A percentile compares a stretch with the other conserved stretches of the same genome.
Evolutionary conservation across 1,284 basidiomycete genomes (phyloP).

Genomic region (Malassezia nana): DNA sequence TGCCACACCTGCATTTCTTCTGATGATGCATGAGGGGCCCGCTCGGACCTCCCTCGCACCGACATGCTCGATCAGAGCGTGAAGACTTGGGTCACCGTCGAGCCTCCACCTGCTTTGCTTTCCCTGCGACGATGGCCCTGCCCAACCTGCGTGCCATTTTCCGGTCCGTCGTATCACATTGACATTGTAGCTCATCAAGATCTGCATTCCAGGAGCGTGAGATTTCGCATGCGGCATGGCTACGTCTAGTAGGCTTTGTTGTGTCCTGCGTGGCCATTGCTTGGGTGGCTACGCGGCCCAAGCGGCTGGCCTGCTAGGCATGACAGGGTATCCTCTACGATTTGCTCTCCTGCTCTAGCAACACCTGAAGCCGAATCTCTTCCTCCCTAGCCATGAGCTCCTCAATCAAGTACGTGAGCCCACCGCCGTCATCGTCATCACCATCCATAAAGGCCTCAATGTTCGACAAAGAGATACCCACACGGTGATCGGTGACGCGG

Average conservation of each 20-base stretch:
- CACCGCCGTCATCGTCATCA: conserved; percentile 29
- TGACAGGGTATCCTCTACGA: not conserved
- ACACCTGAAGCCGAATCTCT: conserved; percentile 21
- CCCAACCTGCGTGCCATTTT: conserved; percentile 19
- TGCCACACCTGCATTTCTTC: conserved; percentile 44
- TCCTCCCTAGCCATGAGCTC: conserved; percentile 23
- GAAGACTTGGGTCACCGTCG: not conserved
- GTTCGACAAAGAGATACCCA: conserved; percentile 36
- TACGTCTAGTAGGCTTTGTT: conserved; percentile 8
- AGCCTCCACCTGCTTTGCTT: not conserved
- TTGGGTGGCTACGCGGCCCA: not conserved
- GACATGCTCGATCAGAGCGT: not conserved
- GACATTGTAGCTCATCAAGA: conserved; percentile 3
- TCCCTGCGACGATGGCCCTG: conserved; percentile 16
- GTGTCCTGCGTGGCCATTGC: conserved; percentile 3
- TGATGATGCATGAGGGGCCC: not conserved
- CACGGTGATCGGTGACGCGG: conserved; percentile 44
- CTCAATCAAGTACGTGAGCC: conserved; percentile 30
- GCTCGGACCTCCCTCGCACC: not conserved
- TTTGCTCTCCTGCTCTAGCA: conserved; percentile 20
- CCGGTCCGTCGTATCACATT: not conserved
- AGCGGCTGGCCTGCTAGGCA: not conserved
- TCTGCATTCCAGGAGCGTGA: conserved; percentile 12
- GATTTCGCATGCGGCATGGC: conserved; percentile 5
- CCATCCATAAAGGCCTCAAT: conserved; percentile 42